phyloP scores from a whole-genome alignment of 805 yeast genomes.

The Saccharomycopsis microspora region DNA sequence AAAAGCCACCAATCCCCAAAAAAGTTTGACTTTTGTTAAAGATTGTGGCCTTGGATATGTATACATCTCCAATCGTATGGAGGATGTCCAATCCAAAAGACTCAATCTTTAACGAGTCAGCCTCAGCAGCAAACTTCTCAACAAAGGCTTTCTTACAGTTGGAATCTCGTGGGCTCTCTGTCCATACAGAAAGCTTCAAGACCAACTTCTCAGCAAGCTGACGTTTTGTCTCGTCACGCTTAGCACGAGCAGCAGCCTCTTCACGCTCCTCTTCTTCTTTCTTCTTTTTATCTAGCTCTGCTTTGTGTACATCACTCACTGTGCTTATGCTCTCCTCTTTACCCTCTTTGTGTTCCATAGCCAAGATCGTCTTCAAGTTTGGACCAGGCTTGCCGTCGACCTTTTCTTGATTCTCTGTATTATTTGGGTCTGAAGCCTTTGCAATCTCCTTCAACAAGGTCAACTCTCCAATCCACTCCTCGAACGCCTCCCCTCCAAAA shows the following conservation, averaged over 20 bases:
- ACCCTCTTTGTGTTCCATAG: not conserved
- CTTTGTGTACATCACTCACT: not conserved
- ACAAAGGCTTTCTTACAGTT: slow-evolving; percentile 55
- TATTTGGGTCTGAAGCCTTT: slow-evolving; percentile 41
- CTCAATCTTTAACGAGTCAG: slow-evolving; percentile 71
- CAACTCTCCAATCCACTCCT: slow-evolving; percentile 79
- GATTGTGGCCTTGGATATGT: slow-evolving; percentile 52
- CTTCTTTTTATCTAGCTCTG: slow-evolving; percentile 16
- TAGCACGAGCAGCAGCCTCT: slow-evolving; percentile 67
- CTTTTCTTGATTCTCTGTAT: slow-evolving; percentile 33
- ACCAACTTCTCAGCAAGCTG: slow-evolving; percentile 48
- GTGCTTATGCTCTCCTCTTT: not conserved
- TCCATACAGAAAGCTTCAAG: slow-evolving; percentile 40
- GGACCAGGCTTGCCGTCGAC: slow-evolving; percentile 20
- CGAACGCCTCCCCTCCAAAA: slow-evolving; percentile 87
- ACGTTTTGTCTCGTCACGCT: slow-evolving; percentile 53
- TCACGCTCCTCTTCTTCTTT: slow-evolving; percentile 46
- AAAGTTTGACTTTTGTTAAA: slow-evolving; percentile 49
- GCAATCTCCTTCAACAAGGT: slow-evolving; percentile 67
- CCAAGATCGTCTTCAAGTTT: slow-evolving; percentile 20
- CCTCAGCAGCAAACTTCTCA: slow-evolving; percentile 64
- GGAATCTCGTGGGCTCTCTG: slow-evolving; percentile 51
- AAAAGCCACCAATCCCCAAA: slow-evolving; percentile 60
- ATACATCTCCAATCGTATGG: slow-evolving; percentile 63
- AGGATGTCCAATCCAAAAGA: slow-evolving; percentile 77